phyloP scores from a whole-genome alignment of 2,329 filamentous ascomycete species.

The Pyrenophora tritici-repentis region DNA sequence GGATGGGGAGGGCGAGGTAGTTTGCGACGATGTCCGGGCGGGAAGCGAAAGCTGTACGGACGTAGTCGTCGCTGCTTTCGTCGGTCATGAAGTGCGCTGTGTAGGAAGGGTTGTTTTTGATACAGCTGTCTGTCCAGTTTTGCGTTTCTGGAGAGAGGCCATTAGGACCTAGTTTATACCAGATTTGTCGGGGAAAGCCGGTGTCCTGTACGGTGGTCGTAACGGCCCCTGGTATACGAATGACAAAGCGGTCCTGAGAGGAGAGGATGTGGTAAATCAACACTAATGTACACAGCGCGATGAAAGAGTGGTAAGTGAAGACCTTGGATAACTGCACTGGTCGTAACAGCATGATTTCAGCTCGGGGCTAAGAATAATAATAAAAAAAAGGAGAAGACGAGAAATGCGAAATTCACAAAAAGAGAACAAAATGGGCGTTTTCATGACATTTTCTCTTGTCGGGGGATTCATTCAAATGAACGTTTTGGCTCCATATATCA shows the following conservation, averaged over 20 bases:
- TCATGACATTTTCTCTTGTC: no score
- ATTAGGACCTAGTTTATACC: conserved; percentile 49
- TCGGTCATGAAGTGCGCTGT: conserved; percentile 42
- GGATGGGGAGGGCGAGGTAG: conserved; percentile 43
- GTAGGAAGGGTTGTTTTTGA: conserved; percentile 36
- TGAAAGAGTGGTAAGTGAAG: conserved; percentile 1
- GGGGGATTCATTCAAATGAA: no score
- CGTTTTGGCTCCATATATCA: no score
- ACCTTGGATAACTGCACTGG: not conserved
- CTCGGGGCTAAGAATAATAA: not conserved
- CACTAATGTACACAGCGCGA: conserved; percentile 4
- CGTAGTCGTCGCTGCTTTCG: conserved; percentile 35
- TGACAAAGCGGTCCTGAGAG: not conserved
- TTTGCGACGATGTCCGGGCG: conserved; percentile 48
- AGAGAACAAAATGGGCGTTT: not conserved
- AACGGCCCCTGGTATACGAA: not conserved
- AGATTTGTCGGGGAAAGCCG: conserved; percentile 42
- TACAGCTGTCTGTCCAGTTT: conserved; percentile 42
- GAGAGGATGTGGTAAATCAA: conserved; percentile 7
- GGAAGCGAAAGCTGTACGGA: conserved; percentile 36
- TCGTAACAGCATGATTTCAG: conserved; percentile 2
- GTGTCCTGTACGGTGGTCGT: not conserved
- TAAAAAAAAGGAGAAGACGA: not conserved
- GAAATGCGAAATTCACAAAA: not conserved
- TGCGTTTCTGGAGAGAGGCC: conserved; percentile 39